A percentile compares a stretch with the other conserved stretches of the same genome.
These are phyloP conservation scores for Austroboletus novae-zelandiae DNA, from an alignment of 1,284 basidiomycete genomes.

Conservation along the genomic window DNA sequence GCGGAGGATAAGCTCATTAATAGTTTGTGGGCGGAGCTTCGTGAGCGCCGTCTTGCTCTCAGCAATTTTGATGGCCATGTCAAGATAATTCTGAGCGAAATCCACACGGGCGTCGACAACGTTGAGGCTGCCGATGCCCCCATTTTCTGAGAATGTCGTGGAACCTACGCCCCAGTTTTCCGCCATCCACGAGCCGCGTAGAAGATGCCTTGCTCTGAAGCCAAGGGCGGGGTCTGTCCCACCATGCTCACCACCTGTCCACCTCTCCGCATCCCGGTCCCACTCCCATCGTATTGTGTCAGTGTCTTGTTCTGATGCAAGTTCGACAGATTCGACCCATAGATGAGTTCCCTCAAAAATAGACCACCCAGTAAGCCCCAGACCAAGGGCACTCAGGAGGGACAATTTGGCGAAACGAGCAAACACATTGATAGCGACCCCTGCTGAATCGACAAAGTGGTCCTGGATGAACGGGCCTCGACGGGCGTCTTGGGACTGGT, in stretches of 20 bases:
- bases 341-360: constrained; percentile 62
- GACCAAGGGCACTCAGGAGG: constrained; percentile 36
- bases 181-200: constrained; percentile 77
- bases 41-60: constrained; percentile 36
- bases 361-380: constrained; percentile 40
- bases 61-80: constrained; percentile 48
- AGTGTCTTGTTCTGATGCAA: constrained; percentile 52
- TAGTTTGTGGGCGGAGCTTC: constrained; percentile 49
- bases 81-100: constrained; percentile 55
- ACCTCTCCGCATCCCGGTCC: constrained; percentile 67
- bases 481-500: constrained; percentile 15
- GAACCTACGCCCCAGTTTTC: constrained; percentile 68
- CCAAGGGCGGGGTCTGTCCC: constrained; percentile 77
- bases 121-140: constrained; percentile 39
- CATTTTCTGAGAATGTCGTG: constrained; percentile 36
- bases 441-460: constrained; percentile 36
- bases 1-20: constrained; percentile 57
- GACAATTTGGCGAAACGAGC: constrained; percentile 41
- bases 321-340: constrained; percentile 66
- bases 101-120: constrained; percentile 53
- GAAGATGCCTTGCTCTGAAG: constrained; percentile 59
- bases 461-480: constrained; percentile 31
- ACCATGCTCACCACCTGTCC: constrained; percentile 68
- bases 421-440: constrained; percentile 38
- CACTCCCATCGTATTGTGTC: constrained; percentile 68